Evolutionary conservation across 345 rosid genomes (phyloP), one percentile per base, ranked within the genome.

Genomic region (Luvunga scandens): DNA sequence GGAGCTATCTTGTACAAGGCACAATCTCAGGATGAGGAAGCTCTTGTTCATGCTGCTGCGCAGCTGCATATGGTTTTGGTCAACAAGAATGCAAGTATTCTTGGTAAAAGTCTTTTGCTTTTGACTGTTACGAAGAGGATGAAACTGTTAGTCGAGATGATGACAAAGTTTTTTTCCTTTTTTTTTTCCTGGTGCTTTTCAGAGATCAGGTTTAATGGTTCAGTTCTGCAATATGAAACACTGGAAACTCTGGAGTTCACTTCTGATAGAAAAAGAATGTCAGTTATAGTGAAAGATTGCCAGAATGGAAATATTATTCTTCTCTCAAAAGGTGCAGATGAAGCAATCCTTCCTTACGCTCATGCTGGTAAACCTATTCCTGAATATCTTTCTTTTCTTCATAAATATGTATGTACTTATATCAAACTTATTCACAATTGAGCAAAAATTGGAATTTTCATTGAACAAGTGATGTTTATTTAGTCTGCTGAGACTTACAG

Each of bases 21-120:
- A 10, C 99, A 94, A 81, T 96, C 99, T 81, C 98, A 92, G 85
- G 99, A 96, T 84, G 99, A 96, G 85, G 98, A 96, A 61, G 99
- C 99, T 81, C 98, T 96, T 83, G 98, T 96, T 72, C 78, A 86
- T 82, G 99, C 98, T 88, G 97, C 99, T 63, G 93, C 97, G 14
- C 84, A 84, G 88, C 84, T 96, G 88, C 90, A 90, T 77, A 92
- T 94, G 98, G 90, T 88, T 76, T 91, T 90, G 84, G 79, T 82
- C 33, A 85, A 85, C 39, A 96, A 87, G 83, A 90, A 81, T 85
- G 92, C 91, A 73, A 94, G 91, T 88, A 78, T 80, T 84, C 81
- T 94, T 66, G 98, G 99, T 96, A 86, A 81, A 69, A 66, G 56
- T 72, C 82, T 66, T 85, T 81, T 75, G 68, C 76, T 59, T 80